A percentile compares a stretch with the other conserved stretches of the same genome.
Evolutionary conservation across 495 filamentous ascomycete genomes (phyloP).

Genomic region (Entonaema liquescens): DNA sequence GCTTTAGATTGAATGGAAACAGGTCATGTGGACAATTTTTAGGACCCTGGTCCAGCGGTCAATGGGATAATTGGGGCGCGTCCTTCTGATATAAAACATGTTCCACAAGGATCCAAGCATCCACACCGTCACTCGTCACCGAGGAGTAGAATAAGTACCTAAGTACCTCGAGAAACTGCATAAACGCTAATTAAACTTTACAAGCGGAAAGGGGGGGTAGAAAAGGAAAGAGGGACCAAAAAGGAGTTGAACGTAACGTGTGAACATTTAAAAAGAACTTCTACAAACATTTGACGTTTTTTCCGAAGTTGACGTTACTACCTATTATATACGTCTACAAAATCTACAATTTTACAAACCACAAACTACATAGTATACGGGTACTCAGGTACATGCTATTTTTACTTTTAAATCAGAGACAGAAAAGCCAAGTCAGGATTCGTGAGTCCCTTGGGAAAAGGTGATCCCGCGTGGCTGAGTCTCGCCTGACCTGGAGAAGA

Average conservation of each 20-base stretch:
- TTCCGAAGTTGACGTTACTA: conserved; percentile 13
- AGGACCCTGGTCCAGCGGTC: too few relatives aligned
- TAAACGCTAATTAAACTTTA: conserved; percentile 41
- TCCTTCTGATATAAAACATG: conserved; percentile 34
- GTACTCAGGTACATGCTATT: conserved; percentile 16
- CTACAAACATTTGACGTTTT: conserved; percentile 13
- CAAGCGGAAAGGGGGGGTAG: conserved; percentile 19
- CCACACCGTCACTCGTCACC: conserved; percentile 18
- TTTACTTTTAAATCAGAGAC: conserved; percentile 14
- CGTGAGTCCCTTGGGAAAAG: conserved; percentile 26
- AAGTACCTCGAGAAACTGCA: conserved; percentile 16
- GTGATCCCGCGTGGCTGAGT: conserved; percentile 37
- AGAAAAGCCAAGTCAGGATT: conserved; percentile 23
- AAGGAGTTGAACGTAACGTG: neutral
- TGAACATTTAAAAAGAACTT: conserved; percentile 10
- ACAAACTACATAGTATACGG: too few relatives aligned
- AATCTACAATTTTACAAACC: neutral
- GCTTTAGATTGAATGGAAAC: too few relatives aligned
- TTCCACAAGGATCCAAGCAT: conserved; percentile 34
- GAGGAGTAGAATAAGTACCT: conserved; percentile 9
- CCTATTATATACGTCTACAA: neutral
- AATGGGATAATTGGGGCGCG: conserved; percentile 37
- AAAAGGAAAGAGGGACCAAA: conserved; percentile 4
- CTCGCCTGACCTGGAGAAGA: neutral
- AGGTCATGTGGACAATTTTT: too few relatives aligned